Percentiles rank a stretch among this genome's conserved stretches.
These are phyloP conservation scores for Peniophora sp. DNA, from an alignment of 1,284 basidiomycete species.

Conservation along the genomic window DNA sequence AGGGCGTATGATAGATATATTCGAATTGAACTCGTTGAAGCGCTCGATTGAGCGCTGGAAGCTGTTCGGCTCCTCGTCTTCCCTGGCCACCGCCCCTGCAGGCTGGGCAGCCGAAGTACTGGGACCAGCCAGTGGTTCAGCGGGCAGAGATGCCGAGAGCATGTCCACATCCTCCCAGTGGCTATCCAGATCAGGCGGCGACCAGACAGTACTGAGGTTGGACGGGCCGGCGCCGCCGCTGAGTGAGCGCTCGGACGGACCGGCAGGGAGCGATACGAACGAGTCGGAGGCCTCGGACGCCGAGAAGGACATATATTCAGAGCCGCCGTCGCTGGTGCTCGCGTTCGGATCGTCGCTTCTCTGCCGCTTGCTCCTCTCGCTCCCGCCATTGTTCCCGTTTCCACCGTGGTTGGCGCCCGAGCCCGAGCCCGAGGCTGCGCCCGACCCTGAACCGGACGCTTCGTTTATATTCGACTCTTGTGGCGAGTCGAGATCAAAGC, in stretches of 20 bases:
- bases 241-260: not conserved
- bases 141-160: not conserved
- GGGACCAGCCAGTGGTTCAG: not conserved
- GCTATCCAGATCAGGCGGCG: too few species aligned
- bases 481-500: constrained; percentile 38
- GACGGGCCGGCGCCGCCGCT: not conserved
- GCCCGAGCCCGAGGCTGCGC: not conserved
- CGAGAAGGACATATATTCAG: constrained; percentile 2
- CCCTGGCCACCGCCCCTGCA: constrained; percentile 15
- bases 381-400: constrained; percentile 8
- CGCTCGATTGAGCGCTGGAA: constrained; percentile 41
- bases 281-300: not conserved
- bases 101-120: constrained; percentile 8
- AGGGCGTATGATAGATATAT: constrained; percentile 33
- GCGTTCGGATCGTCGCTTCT: not conserved
- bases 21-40: constrained; percentile 43
- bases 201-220: not conserved
- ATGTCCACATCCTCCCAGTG: not conserved
- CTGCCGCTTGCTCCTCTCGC: constrained; percentile 9
- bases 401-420: constrained; percentile 5
- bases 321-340: constrained; percentile 4
- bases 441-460: too few species aligned
- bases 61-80: constrained; percentile 13
- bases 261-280: constrained; percentile 1
- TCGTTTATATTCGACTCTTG: too few species aligned